Conservation (phyloP, 208 protist species). For the Acanthamoeba castellanii region DNA sequence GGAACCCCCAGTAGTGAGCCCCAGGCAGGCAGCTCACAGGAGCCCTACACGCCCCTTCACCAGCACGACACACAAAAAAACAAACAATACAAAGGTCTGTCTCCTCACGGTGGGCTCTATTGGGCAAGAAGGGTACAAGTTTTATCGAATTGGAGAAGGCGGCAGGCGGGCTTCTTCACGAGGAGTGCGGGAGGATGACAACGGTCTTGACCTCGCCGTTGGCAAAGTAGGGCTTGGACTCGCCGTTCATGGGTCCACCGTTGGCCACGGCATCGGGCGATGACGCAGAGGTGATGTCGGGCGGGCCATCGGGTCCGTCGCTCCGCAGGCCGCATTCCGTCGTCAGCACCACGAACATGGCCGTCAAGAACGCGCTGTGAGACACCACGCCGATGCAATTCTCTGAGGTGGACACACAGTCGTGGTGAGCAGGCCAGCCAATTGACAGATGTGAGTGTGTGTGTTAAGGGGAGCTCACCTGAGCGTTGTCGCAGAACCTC, state of each 20-base stretch:
- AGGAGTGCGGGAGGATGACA: not conserved
- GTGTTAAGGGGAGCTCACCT: not conserved
- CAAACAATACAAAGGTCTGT: too few species aligned
- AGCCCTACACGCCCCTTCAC: too few species aligned
- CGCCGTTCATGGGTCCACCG: too few species aligned
- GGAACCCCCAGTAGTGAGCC: conserved; percentile 35
- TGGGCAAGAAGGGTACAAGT: too few species aligned
- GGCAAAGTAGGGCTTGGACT: not conserved
- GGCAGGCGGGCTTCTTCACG: not conserved
- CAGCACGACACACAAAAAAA: too few species aligned
- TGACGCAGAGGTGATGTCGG: not conserved
- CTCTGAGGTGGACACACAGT: not conserved
- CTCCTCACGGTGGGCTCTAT: too few species aligned
- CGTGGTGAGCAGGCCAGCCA: not conserved
- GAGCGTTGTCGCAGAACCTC: not conserved
- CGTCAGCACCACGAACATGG: conserved; percentile 1
- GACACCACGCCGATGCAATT: conserved; percentile 51
- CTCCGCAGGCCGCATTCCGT: not conserved
- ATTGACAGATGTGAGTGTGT: too few species aligned
- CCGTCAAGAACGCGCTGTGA: conserved; percentile 24
- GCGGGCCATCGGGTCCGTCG: not conserved
- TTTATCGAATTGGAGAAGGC: too few species aligned
- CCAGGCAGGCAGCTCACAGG: not conserved
- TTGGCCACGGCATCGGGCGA: not conserved
- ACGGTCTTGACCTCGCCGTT: conserved; percentile 37